phyloP scores from a whole-genome alignment of 2,329 filamentous ascomycete species.

The Helicocarpus griseus region DNA sequence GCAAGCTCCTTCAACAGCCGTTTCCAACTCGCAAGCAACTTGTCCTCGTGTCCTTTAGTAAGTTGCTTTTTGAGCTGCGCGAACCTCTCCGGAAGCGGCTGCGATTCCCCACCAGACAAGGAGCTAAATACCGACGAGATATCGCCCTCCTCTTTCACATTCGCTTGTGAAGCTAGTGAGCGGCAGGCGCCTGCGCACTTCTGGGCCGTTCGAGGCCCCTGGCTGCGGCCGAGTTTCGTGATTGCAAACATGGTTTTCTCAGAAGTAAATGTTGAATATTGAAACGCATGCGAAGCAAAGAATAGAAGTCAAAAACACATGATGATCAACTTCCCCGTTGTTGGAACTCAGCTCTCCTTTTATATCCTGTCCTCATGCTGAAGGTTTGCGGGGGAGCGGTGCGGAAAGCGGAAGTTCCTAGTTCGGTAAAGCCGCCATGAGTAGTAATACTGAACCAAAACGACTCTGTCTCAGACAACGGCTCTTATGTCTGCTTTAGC shows the following conservation, averaged over 20 bases:
- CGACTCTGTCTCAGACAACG: too few relatives aligned
- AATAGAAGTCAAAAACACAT: too few relatives aligned
- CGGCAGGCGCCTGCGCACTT: background rate
- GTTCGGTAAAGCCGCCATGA: too few relatives aligned
- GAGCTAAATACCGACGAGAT: background rate
- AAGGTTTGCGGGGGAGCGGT: too few relatives aligned
- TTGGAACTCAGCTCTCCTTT: too few relatives aligned
- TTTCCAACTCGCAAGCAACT: background rate
- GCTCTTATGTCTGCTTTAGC: too few relatives aligned
- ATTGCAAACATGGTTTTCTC: background rate
- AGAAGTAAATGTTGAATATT: too few relatives aligned
- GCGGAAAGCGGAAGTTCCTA: too few relatives aligned
- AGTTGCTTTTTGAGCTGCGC: background rate
- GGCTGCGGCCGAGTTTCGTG: background rate
- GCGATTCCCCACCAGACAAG: background rate
- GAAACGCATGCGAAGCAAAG: too few relatives aligned
- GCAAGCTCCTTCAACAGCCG: background rate
- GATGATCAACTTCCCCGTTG: too few relatives aligned
- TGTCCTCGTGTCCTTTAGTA: background rate
- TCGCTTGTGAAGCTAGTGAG: background rate
- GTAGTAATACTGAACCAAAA: too few relatives aligned
- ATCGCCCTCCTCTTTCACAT: background rate
- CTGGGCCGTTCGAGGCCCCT: background rate
- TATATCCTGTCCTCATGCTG: too few relatives aligned
- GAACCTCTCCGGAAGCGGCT: background rate